phyloP scores from a whole-genome alignment of 2,329 filamentous ascomycete genomes.

The Diaporthe batatas region DNA sequence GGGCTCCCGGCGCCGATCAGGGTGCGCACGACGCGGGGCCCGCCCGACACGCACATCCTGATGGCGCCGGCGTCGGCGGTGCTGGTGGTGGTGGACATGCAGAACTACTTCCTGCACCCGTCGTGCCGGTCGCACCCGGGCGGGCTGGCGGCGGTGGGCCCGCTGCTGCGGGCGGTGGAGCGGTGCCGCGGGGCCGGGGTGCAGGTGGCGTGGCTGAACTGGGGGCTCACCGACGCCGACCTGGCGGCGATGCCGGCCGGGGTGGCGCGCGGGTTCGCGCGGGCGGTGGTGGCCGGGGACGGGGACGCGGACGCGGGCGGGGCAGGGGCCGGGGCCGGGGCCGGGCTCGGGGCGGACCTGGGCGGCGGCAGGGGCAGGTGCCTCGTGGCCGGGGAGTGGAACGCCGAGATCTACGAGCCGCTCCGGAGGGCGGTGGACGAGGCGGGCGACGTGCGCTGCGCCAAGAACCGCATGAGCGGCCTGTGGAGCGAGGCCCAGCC shows the following conservation, averaged over 20 bases:
- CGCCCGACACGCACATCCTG: conserved; percentile 50
- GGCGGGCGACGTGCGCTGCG: conserved; percentile 61
- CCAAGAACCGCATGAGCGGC: conserved; percentile 71
- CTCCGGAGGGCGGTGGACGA: conserved; percentile 54
- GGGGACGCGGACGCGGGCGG: conserved; percentile 48
- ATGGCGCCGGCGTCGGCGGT: conserved; percentile 58
- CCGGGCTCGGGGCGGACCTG: conserved; percentile 62
- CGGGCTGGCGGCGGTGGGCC: conserved; percentile 58
- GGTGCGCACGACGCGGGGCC: conserved; percentile 48
- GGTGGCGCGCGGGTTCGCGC: conserved; percentile 62
- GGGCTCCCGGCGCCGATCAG: conserved; percentile 40
- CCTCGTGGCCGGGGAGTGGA: conserved; percentile 69
- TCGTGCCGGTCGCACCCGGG: conserved; percentile 56
- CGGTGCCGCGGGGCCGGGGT: conserved; percentile 64
- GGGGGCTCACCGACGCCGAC: conserved; percentile 68
- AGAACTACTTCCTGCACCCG: conserved; percentile 64
- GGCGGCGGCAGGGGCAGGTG: conserved; percentile 58
- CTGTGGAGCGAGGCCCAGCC: conserved; percentile 62
- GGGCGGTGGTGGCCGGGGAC: conserved; percentile 49
- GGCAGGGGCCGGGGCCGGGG: conserved; percentile 35
- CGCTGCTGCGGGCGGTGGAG: conserved; percentile 55
- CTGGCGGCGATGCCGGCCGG: conserved; percentile 63
- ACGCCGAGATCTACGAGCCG: conserved; percentile 63
- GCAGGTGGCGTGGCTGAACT: conserved; percentile 67
- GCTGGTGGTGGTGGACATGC: conserved; percentile 65